Conservation (phyloP, 2,329 filamentous ascomycete genomes). For the Cercospora zeina region DNA sequence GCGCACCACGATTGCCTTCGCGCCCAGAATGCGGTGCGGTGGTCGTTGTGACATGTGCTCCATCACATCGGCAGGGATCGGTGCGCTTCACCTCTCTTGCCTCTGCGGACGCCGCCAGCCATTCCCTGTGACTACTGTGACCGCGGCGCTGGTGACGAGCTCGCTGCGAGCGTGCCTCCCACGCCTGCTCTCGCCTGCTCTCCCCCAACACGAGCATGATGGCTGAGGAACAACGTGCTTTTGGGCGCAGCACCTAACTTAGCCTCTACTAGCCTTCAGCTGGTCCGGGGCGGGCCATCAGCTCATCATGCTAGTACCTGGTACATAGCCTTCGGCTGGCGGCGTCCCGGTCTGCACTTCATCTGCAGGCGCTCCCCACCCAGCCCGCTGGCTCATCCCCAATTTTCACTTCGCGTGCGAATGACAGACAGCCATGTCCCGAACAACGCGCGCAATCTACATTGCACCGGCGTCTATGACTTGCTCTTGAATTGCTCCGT, state of each 20-base stretch:
- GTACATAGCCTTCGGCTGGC: conserved; percentile 13
- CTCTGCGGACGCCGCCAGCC: neutral
- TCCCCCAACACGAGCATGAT: neutral
- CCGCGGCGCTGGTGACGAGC: neutral
- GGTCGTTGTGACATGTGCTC: too few relatives aligned
- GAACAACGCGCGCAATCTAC: neutral
- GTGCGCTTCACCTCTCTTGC: neutral
- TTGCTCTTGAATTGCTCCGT: neutral
- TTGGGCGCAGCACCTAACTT: neutral
- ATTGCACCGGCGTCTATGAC: neutral
- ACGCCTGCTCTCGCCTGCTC: neutral
- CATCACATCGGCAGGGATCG: too few relatives aligned
- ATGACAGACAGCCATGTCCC: neutral
- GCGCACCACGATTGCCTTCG: too few relatives aligned
- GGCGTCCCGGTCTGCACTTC: conserved; percentile 17
- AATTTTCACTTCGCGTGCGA: neutral
- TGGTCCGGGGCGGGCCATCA: neutral
- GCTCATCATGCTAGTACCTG: neutral
- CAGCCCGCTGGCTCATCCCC: neutral
- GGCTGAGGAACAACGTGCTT: neutral
- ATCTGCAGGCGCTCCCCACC: conserved; percentile 8
- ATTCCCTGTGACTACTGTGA: too few relatives aligned
- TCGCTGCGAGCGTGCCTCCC: too few relatives aligned
- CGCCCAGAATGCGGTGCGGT: too few relatives aligned
- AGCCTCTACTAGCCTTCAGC: too few relatives aligned